Evolutionary conservation across 345 rosid species (phyloP).

Genomic region (Conringia planisiliqua): DNA sequence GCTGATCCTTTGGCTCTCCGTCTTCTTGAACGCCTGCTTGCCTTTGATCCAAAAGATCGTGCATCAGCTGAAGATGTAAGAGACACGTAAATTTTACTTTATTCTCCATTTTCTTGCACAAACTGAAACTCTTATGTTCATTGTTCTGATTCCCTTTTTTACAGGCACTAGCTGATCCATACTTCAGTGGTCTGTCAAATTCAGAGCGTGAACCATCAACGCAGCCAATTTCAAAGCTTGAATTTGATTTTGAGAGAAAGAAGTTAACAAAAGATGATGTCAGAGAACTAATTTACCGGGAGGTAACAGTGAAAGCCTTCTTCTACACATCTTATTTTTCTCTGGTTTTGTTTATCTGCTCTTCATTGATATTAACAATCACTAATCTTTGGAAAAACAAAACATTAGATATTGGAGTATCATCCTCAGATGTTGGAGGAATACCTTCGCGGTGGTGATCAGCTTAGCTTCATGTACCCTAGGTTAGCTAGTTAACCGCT

Average conservation of each 20-base stretch:
- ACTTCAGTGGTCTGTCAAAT: slow-evolving; percentile 78
- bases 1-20: slow-evolving; percentile 78
- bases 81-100: not conserved
- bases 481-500: slow-evolving; percentile 47
- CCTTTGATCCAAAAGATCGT: slow-evolving; percentile 99
- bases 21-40: slow-evolving; percentile 71
- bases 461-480: slow-evolving; percentile 91
- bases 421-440: slow-evolving; percentile 98
- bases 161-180: slow-evolving; percentile 94
- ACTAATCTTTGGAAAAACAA: slow-evolving; percentile 10
- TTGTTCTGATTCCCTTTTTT: slow-evolving; percentile 16
- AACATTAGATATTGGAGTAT: slow-evolving; percentile 69
- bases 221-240: slow-evolving; percentile 89
- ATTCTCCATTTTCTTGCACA: not conserved
- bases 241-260: slow-evolving; percentile 98
- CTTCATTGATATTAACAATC: slow-evolving; percentile 13
- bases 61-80: slow-evolving; percentile 82
- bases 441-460: slow-evolving; percentile 38
- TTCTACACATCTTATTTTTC: not conserved
- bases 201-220: slow-evolving; percentile 88
- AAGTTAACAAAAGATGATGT: slow-evolving; percentile 91
- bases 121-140: not conserved
- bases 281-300: slow-evolving; percentile 92
- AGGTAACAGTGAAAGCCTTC: slow-evolving; percentile 45
- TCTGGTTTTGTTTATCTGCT: slow-evolving; percentile 16